Evolutionary conservation across 331 rosid species (phyloP), one percentile per base, ranked within the genome.

Genomic region (Phaseolus coccineus): DNA sequence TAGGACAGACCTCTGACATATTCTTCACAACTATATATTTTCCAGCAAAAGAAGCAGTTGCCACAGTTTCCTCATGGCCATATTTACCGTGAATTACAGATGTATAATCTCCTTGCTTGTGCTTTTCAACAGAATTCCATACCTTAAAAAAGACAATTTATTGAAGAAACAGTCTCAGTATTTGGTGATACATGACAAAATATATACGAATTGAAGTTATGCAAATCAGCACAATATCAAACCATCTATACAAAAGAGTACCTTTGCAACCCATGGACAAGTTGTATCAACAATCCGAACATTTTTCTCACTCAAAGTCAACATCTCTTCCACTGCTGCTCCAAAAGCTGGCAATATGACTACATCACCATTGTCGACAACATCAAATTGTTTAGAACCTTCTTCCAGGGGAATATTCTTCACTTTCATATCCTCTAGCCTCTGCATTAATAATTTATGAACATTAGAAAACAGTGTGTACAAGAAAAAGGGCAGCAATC

Each of bases 181-280:
- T 77, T 10, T 28, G 42, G 48, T 8, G 61, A 83, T 69, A 69
- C 66, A 46, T 28, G 82, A 19, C 44, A 62, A 69, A 69, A 19
- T 55, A 51, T 27, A 39, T 33, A 83, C 37, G 51, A 73, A 80
- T 31, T 73, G 56, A 77, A 69, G 25, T 33, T 16, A 53, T 6
- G 73, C 56, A 80, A 47, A 61, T 62, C 56, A 12, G 69, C n/a
- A 51, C n/a, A 71, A 40, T 2, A 70, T 37, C 42, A 73, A 61
- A 37, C 51, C 68, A 81, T 72, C 31, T 50, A 47, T 3, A 19
- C 9, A 44, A 63, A 59, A 33, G 28, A 39, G 10, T 70, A 96
- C 98, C 99, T 96, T 96, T 24, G 99, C 87, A 76, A 96, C 99
- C 99, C 99, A 93, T 13, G 99, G 98, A 70, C 99, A 96, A 80